These are phyloP conservation scores for Thuja plicata DNA, from an alignment of 83 land plant genomes.

Conservation along the genomic window DNA sequence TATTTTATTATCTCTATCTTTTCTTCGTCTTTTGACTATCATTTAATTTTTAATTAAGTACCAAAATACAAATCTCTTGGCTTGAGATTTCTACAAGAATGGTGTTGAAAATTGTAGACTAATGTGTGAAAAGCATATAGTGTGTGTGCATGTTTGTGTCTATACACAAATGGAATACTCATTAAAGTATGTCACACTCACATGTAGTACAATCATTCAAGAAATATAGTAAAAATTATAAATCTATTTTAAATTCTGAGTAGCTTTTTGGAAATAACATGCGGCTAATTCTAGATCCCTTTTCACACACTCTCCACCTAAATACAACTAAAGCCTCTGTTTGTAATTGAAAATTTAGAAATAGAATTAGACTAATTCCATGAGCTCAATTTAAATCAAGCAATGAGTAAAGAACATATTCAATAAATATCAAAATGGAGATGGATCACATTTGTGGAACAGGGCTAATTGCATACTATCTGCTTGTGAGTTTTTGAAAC, in stretches of 20 bases:
- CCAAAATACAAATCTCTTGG: too few species aligned
- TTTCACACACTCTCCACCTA: slow-evolving; percentile 68
- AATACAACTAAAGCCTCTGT: slow-evolving; percentile 76
- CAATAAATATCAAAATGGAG: background rate
- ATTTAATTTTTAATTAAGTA: too few species aligned
- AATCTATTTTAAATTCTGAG: slow-evolving; percentile 50
- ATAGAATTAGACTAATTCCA: background rate
- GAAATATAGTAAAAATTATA: background rate
- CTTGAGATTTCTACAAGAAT: too few species aligned
- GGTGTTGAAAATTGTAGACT: too few species aligned
- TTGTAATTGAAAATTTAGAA: slow-evolving; percentile 56
- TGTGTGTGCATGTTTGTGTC: too few species aligned
- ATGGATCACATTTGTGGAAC: background rate
- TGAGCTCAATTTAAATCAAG: background rate
- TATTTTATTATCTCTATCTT: too few species aligned
- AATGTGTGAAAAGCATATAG: too few species aligned
- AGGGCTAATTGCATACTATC: too few species aligned
- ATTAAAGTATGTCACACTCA: too few species aligned
- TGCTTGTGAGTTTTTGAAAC: too few species aligned
- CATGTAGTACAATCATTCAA: background rate
- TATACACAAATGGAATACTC: too few species aligned
- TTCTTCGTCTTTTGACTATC: too few species aligned
- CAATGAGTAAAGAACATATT: background rate
- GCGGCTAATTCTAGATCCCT: slow-evolving; percentile 65
- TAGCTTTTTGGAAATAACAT: slow-evolving; percentile 85